Base-by-base conservation (phyloP, 441 rosid genomes). In the Bruguiera hainesii region DNA sequence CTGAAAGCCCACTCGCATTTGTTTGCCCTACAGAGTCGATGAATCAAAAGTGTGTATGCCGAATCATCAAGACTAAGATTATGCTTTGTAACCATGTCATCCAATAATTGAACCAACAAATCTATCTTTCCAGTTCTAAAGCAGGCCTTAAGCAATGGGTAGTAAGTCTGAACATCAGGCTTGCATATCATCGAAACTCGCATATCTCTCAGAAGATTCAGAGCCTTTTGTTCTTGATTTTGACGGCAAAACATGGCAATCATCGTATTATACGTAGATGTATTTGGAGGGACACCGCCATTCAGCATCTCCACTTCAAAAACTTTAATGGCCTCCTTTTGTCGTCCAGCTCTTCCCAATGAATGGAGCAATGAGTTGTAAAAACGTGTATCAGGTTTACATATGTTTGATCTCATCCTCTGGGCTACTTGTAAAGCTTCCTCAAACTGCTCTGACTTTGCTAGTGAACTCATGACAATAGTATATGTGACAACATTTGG, bases 211-310 rank as follows among this genome's bases (percentile, higher is more conserved):
- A 93, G 85, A 57, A 88, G 75, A 71, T 73, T 29, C 63, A 85
- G 63, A 5, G 85, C 98, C 72, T 71, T 79, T 1, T 73, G 66
- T 56, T 74, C 88, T 60, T 74, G 79, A 63, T 60, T 78, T 5
- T 82, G 82, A 73, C 81, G 80, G 69, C 96, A 93, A 39, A 86
- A 82, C 91, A 87, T 83, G 49, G 95, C 83, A 72, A 91, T 84
- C 93, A 91, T 81, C 10, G 90, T 73, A 76, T 93, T 91, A 71
- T 84, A 88, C 3, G 97, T 87, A 4, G 93, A 86, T 5, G 91
- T 75, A 64, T 76, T 82, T 2, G 80, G 77, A 23, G 35, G 25
- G 66, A 85, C 75, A 46, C 86, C 79, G 30, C 23, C 67, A 39
- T 72, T 74, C 23, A 80, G 81, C 93, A 88, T 86, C 83, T 82